A percentile compares a stretch with the other conserved stretches of the same genome.
These are phyloP conservation scores for Aspergillus mulundensis DNA, from an alignment of 495 filamentous ascomycete species.

Conservation along the genomic window DNA sequence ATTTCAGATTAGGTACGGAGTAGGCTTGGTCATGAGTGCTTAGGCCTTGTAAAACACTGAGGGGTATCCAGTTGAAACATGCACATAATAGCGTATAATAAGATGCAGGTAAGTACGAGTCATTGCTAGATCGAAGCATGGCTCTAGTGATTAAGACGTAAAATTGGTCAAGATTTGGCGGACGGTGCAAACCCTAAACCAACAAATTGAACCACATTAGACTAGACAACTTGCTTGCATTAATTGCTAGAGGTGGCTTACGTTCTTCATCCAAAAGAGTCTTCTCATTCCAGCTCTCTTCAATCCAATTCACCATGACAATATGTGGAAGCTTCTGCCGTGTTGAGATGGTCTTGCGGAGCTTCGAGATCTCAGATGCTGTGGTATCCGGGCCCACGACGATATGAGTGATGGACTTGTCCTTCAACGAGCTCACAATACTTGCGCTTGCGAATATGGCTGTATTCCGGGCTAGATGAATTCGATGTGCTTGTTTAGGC, in stretches of 20 bases:
- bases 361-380: constrained; percentile 20
- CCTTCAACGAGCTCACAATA: constrained; percentile 18
- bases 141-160: background rate
- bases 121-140: too few species aligned
- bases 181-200: constrained; percentile 8
- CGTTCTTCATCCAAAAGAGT: constrained; percentile 81
- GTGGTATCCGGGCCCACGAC: constrained; percentile 24
- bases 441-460: constrained; percentile 62
- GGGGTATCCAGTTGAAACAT: too few species aligned
- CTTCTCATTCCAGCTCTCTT: constrained; percentile 71
- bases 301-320: constrained; percentile 69
- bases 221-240: background rate
- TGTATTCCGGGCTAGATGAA: constrained; percentile 37
- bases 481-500: background rate
- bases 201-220: background rate
- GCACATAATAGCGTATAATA: too few species aligned
- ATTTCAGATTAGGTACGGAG: too few species aligned
- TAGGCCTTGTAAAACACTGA: too few species aligned
- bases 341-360: constrained; percentile 26
- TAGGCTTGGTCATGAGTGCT: too few species aligned
- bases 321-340: constrained; percentile 60
- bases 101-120: too few species aligned
- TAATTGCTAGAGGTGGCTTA: constrained; percentile 8
- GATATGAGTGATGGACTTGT: constrained; percentile 31
- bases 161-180: background rate